Evolutionary conservation across 2,329 filamentous ascomycete genomes (phyloP).

Genomic region (Diaporthe velutina): DNA sequence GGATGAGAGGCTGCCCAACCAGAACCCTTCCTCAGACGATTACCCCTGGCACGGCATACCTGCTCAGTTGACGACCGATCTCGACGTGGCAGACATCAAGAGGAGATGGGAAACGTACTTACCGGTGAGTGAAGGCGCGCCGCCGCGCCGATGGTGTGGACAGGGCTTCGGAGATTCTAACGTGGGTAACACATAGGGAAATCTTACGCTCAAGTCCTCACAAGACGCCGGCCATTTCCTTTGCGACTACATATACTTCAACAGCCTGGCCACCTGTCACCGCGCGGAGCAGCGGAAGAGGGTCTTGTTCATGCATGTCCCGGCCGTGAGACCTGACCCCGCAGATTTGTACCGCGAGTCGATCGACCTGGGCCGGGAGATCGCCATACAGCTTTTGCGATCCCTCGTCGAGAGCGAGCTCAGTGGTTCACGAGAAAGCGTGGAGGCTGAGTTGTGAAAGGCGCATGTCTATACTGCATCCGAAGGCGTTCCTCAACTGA

Average conservation of each 20-base stretch:
- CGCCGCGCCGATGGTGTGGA: neutral
- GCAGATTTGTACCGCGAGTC: conserved; percentile 64
- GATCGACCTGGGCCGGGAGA: conserved; percentile 62
- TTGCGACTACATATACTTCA: conserved; percentile 85
- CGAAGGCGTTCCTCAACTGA: neutral
- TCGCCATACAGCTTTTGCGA: conserved; percentile 67
- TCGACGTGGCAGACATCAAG: conserved; percentile 71
- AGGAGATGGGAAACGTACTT: conserved; percentile 65
- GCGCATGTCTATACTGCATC: neutral
- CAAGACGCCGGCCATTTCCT: conserved; percentile 80
- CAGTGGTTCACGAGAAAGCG: conserved; percentile 35
- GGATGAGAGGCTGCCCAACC: conserved; percentile 69
- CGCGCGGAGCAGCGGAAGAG: conserved; percentile 60
- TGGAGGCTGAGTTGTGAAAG: conserved; percentile 8
- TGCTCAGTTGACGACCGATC: conserved; percentile 66
- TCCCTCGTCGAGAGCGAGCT: conserved; percentile 67
- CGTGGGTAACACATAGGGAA: conserved; percentile 47
- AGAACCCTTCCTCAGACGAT: conserved; percentile 52
- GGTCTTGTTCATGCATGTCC: conserved; percentile 81
- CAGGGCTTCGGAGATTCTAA: neutral
- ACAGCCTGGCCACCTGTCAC: conserved; percentile 71
- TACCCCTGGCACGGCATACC: conserved; percentile 70
- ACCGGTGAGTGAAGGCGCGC: conserved; percentile 55
- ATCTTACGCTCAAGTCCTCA: conserved; percentile 68
- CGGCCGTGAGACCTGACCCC: conserved; percentile 81